Evolutionary conservation across 2,329 filamentous ascomycete species (phyloP), one percentile per base, ranked within the genome.

Genomic region (Pochonia chlamydosporia): DNA sequence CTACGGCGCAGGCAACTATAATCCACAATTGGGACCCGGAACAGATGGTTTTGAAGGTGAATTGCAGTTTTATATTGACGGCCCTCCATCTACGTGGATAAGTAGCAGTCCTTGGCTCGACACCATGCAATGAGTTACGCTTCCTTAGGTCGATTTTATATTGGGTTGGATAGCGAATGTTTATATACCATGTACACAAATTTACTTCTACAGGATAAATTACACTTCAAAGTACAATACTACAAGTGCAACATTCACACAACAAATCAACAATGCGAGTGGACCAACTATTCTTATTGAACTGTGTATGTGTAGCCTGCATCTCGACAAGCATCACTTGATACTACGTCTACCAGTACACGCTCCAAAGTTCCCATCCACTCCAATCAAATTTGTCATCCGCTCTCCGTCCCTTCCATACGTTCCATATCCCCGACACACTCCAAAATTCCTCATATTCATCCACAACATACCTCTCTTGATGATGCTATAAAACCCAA

Each of bases 1-100:
- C 10, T 39, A 39, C 18, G 35, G 35, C 9, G 26, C 47, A 14
- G 37, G 26, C 2, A 37, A 33, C 1, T 53, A 47, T 11, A 50
- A 53, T 9, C 44, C 50, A 13, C 50, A 47, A 30, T 56, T 68
- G 4, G 60, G 58, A 3, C 62, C 65, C n/a, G 56, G 61, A 7
- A 66, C 66, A 37, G 73, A 76, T 47, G 73, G 73, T 2, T 76
- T 70, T 49, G 69, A 74, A 51, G 62, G 58, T 8, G 73, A 75
- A 55, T 54, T 76, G 44, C 69, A 70, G 50, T 66, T 64, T 40
- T 70, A 70, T 46, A 64, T 73, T 21, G 62, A 71, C 33, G 72
- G 71, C 2, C 57, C 63, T 2, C 26, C 52, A 4, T 44, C 46
- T 18, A 46, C 43, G 23, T 53, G 50, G 51, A 31, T 52, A 28